Evolutionary conservation across 805 yeast genomes (phyloP).

Genomic region (Pichia kluyveri): DNA sequence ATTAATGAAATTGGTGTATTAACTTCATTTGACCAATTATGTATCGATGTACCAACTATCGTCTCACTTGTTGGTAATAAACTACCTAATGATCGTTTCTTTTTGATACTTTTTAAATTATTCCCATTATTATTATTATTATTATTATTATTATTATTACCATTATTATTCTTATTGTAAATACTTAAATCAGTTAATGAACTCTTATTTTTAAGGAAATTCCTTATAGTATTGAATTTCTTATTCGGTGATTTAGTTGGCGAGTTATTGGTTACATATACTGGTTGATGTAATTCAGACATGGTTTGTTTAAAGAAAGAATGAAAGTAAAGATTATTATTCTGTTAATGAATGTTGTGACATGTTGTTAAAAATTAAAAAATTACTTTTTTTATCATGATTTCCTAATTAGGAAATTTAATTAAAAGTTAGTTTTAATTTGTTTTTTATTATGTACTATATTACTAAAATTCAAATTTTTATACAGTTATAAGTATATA

Average conservation of each 20-base stretch:
- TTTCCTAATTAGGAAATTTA: no score
- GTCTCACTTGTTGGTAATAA: constrained; percentile 9
- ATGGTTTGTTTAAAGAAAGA: not conserved
- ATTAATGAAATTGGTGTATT: constrained; percentile 3
- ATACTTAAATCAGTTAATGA: constrained; percentile 5
- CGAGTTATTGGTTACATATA: not conserved
- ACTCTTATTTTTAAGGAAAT: constrained; percentile 9
- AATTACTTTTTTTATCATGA: no score
- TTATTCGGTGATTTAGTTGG: constrained; percentile 5
- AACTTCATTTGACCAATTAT: constrained; percentile 19
- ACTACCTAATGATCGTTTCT: constrained; percentile 5
- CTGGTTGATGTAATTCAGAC: not conserved
- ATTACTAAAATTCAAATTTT: no score
- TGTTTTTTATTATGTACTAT: no score
- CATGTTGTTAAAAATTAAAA: no score
- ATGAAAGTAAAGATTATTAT: no score
- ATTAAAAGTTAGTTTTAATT: no score
- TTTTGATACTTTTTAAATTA: no score
- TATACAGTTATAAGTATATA: no score
- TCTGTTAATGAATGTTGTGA: no score
- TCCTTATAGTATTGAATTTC: constrained; percentile 4
- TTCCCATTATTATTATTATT: not conserved
- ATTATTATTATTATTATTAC: not conserved
- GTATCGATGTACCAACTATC: constrained; percentile 24
- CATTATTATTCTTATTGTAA: not conserved